Evolutionary conservation across 805 yeast genomes (phyloP).

Genomic region (Maudiozyma bulderi): DNA sequence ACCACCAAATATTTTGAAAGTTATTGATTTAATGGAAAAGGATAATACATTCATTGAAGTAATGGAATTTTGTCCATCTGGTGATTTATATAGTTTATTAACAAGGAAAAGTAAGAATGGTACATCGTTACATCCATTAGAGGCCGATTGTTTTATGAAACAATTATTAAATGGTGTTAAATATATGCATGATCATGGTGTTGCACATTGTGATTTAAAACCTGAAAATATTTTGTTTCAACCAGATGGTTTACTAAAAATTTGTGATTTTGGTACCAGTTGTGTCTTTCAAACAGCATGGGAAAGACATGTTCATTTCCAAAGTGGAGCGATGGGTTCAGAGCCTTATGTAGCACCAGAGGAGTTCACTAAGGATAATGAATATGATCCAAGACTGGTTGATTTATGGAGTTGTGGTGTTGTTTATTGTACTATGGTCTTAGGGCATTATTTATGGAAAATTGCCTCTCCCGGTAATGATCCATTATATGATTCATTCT

Average conservation of each 20-base stretch:
- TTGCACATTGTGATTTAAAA: conserved; percentile 87
- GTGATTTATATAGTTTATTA: conserved; percentile 54
- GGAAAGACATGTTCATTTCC: conserved; percentile 63
- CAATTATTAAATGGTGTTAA: conserved; percentile 74
- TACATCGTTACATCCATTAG: conserved; percentile 44
- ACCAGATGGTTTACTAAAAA: conserved; percentile 53
- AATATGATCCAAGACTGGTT: conserved; percentile 68
- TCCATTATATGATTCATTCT: conserved; percentile 36
- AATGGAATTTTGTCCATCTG: conserved; percentile 89
- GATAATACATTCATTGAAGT: conserved; percentile 77
- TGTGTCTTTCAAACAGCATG: conserved; percentile 86
- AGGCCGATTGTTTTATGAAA: conserved; percentile 83
- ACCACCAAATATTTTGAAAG: conserved; percentile 58
- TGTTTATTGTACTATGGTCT: conserved; percentile 65
- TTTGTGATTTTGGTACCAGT: conserved; percentile 84
- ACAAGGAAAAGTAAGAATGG: conserved; percentile 41
- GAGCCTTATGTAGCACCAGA: conserved; percentile 92
- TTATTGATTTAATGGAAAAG: conserved; percentile 65
- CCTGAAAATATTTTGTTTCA: conserved; percentile 78
- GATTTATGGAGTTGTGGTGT: conserved; percentile 89
- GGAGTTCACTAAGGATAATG: conserved; percentile 46
- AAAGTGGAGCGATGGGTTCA: conserved; percentile 72
- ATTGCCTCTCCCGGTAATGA: conserved; percentile 54
- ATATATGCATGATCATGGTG: conserved; percentile 85
- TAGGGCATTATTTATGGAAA: conserved; percentile 88